Conservation (phyloP, 2,329 filamentous ascomycete genomes). For the Lasiodiplodia hormozganensis region DNA sequence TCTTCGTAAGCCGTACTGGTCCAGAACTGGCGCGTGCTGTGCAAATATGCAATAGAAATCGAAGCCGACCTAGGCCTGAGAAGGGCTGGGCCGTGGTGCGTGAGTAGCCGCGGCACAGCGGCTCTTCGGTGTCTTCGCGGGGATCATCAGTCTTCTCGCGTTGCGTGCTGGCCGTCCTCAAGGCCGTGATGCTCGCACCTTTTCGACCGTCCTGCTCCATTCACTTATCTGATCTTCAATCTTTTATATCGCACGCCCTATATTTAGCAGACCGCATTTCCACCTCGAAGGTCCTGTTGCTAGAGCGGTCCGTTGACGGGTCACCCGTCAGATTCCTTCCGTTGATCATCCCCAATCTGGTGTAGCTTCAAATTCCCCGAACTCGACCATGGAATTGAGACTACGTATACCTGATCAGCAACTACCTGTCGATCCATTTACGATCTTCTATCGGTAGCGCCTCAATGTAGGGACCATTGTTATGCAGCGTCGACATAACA, state of each 20-base stretch:
- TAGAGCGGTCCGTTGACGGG: not conserved
- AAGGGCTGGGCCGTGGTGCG: not conserved
- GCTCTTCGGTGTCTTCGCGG: not conserved
- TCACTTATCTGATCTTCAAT: not conserved
- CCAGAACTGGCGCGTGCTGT: not conserved
- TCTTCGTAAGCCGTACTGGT: not conserved
- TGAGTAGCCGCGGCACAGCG: not conserved
- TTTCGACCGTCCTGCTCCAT: not conserved
- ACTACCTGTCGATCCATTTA: not conserved
- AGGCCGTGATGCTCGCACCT: not conserved
- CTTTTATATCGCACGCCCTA: not conserved
- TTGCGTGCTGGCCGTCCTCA: not conserved
- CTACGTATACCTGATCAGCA: not conserved
- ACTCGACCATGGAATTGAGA: not conserved
- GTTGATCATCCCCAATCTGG: not conserved
- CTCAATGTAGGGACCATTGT: not conserved
- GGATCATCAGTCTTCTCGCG: not conserved
- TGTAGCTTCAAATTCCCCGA: not conserved
- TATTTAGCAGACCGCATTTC: not conserved
- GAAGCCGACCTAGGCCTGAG: not conserved
- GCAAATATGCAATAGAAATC: not conserved
- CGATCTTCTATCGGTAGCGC: not conserved
- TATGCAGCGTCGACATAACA: no score
- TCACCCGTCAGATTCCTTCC: not conserved
- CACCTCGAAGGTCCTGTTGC: not conserved